These are phyloP conservation scores for Fusarium domesticum DNA, from an alignment of 2,329 filamentous ascomycete species.

Conservation along the genomic window DNA sequence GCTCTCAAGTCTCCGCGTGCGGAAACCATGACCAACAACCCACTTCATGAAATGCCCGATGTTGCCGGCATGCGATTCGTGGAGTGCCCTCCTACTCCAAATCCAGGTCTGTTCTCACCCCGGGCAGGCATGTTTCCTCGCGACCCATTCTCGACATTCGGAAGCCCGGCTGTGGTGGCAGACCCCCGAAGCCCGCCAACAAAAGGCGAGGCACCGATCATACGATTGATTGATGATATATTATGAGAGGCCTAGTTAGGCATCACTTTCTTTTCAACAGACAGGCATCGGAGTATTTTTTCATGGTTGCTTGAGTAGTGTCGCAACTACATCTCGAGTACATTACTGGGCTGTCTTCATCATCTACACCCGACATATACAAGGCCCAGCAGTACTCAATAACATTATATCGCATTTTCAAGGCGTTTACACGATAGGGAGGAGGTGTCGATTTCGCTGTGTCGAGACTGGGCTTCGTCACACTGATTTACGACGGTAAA, in stretches of 20 bases:
- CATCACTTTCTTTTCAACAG: neutral
- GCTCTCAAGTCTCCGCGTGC: conserved; percentile 68
- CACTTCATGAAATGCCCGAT: conserved; percentile 50
- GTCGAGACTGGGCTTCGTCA: conserved; percentile 7
- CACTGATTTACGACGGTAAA: conserved; percentile 25
- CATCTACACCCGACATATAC: conserved; percentile 5
- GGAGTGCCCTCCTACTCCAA: conserved; percentile 51
- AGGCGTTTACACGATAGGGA: conserved; percentile 18
- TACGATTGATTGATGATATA: conserved; percentile 74
- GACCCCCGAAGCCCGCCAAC: conserved; percentile 75
- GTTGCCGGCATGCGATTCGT: conserved; percentile 51
- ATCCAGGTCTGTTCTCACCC: conserved; percentile 53
- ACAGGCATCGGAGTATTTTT: conserved; percentile 1
- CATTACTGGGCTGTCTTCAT: neutral
- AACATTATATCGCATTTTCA: conserved; percentile 20
- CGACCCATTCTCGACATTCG: conserved; percentile 52
- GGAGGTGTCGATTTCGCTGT: conserved; percentile 5
- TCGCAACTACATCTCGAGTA: neutral
- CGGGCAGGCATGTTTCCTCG: conserved; percentile 51
- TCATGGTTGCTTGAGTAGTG: neutral
- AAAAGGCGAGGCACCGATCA: conserved; percentile 70
- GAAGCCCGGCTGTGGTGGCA: conserved; percentile 48
- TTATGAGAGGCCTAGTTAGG: conserved; percentile 46
- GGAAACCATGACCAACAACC: conserved; percentile 69
- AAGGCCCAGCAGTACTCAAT: conserved; percentile 13